These are phyloP conservation scores for Solanum aculeatissimum DNA, from an alignment of 305 asterid genomes.

Conservation along the genomic window DNA sequence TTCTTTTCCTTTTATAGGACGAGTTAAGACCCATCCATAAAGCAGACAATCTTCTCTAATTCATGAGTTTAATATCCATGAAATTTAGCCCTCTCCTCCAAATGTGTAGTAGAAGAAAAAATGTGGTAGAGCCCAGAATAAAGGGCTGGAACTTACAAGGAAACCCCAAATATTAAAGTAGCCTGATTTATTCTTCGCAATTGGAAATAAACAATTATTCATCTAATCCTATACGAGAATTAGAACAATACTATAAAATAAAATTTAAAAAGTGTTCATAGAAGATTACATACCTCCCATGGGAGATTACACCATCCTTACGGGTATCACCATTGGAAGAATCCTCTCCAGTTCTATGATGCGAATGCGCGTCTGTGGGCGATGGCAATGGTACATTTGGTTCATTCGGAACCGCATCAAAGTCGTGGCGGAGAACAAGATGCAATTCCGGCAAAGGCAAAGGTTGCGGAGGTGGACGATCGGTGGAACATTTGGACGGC, in stretches of 20 bases:
- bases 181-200: background rate
- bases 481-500: background rate
- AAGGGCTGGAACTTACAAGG: background rate
- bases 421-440: slow-evolving; percentile 18
- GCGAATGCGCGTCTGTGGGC: slow-evolving; percentile 3
- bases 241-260: background rate
- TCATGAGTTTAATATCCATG: background rate
- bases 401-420: slow-evolving; percentile 1
- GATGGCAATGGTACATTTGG: slow-evolving; percentile 25
- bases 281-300: background rate
- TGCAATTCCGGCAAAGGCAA: slow-evolving; percentile 44
- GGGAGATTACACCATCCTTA: background rate
- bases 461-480: slow-evolving; percentile 35
- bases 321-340: background rate
- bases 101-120: background rate
- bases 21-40: background rate
- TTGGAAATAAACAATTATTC: background rate
- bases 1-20: background rate
- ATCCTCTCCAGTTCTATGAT: background rate
- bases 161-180: background rate
- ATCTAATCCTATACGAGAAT: background rate
- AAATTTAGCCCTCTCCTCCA: background rate
- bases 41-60: background rate
- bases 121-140: background rate
- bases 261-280: background rate